Conservation (phyloP, 2,329 filamentous ascomycete species). For the Trichophyton simii region DNA sequence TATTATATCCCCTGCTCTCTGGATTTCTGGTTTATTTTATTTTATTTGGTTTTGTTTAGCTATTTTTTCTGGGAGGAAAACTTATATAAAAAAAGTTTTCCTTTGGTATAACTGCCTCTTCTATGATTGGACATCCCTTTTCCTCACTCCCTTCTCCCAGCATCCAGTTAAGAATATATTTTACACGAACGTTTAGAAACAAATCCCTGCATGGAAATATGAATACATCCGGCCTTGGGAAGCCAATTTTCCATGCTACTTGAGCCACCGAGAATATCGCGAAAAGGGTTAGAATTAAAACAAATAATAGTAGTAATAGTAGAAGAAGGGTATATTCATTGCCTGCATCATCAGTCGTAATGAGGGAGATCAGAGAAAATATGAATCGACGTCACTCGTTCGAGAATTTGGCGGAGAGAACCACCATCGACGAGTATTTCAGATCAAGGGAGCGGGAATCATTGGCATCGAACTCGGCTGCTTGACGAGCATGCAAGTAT, state of each 20-base stretch:
- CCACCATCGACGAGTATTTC: slow-evolving; percentile 22
- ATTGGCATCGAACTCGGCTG: slow-evolving; percentile 26
- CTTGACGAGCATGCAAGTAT: slow-evolving; percentile 28
- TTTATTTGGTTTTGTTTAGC: neutral
- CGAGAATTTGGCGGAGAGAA: slow-evolving; percentile 6
- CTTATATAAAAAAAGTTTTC: neutral
- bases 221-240: neutral
- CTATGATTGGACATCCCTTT: neutral
- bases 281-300: neutral
- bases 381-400: neutral
- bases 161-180: neutral
- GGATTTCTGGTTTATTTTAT: slow-evolving; percentile 5
- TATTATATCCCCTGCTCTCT: slow-evolving; percentile 5
- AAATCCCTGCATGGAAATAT: neutral
- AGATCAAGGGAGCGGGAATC: slow-evolving; percentile 33
- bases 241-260: neutral
- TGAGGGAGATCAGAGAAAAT: neutral
- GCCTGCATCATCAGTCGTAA: neutral
- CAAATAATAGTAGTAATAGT: neutral
- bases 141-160: neutral
- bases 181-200: neutral
- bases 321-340: neutral
- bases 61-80: neutral
- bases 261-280: neutral
- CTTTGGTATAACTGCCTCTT: neutral